Base-by-base conservation (phyloP, 805 yeast species). In the Saccharomycopsis malanga region DNA sequence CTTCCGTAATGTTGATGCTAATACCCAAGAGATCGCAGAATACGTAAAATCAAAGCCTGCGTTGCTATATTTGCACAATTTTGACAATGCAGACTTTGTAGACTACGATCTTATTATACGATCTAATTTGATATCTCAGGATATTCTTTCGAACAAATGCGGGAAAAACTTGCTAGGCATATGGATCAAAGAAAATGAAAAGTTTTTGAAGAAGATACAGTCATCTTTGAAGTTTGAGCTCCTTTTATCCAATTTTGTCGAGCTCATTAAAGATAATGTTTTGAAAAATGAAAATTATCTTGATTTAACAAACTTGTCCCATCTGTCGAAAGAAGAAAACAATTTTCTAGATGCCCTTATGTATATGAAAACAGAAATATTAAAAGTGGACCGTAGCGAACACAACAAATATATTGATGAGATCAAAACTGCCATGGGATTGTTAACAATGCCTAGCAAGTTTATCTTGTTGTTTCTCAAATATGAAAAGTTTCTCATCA, bases 101-200 rank as follows among this genome's bases (percentile, higher is more conserved):
- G 53, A 52, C 30, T 52, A 46, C 17, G 53, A 52, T 7, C 30
- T 49, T 9, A 32, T 46, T 12, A 36, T 46, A 14, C 43, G 43
- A 34, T 22, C 35, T 4, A 52, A 52, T 25, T 29, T 50, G 14
- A 46, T 52, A 6, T 17, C 51, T 4, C 27, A 39, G 4, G 55
- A 52, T 37, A 49, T 46, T 39, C 35, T 52, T n/a, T 10, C 38
- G 4, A 24, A 37, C 4, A 44, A 29, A 15, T 22, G 21, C 10
- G 29, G 14, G 4, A 41, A 52, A 7, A 42, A 42, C 20, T 39
- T 49, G n/a, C 38, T 51, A 23, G 45, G 37, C 3, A 24, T 23
- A 4, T 52, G 50, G 46, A 37, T 50, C 22, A 49, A 44, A 38
- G 55, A 52, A 25, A 52, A 52, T 24, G 53, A 52, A n/a, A 49